These are phyloP conservation scores for Auricularia auricula-judae DNA, from an alignment of 768 basidiomycete species.

Conservation along the genomic window DNA sequence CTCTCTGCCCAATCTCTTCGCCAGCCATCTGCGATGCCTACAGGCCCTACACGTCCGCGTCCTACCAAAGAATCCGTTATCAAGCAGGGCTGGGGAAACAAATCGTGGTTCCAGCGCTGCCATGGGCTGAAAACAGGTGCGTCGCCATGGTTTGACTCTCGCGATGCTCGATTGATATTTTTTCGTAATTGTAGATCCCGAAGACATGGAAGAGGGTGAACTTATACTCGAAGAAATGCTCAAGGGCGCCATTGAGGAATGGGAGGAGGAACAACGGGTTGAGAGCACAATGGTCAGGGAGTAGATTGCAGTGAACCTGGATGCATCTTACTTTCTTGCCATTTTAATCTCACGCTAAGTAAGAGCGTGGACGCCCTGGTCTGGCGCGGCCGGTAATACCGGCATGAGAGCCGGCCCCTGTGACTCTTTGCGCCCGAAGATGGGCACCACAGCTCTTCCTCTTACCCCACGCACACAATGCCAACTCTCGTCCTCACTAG, in stretches of 20 bases:
- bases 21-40: no score
- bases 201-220: background rate
- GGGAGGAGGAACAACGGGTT: background rate
- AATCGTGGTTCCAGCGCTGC: background rate
- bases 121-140: background rate
- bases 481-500: conserved; percentile 29
- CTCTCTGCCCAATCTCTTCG: no score
- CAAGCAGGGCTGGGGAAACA: background rate
- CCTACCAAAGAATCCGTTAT: background rate
- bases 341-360: no score
- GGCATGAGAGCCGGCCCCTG: no score
- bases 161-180: background rate
- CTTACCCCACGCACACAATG: conserved; percentile 14
- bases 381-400: no score
- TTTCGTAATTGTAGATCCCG: background rate
- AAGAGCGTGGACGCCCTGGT: no score
- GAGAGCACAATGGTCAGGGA: no score
- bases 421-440: no score
- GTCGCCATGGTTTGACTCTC: background rate
- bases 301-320: no score
- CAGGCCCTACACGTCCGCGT: background rate
- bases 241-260: background rate
- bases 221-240: background rate
- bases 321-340: no score
- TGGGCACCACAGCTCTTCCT: no score